Base-by-base conservation (phyloP, 129 eudicot species). In the Dittrichia graveolens region DNA sequence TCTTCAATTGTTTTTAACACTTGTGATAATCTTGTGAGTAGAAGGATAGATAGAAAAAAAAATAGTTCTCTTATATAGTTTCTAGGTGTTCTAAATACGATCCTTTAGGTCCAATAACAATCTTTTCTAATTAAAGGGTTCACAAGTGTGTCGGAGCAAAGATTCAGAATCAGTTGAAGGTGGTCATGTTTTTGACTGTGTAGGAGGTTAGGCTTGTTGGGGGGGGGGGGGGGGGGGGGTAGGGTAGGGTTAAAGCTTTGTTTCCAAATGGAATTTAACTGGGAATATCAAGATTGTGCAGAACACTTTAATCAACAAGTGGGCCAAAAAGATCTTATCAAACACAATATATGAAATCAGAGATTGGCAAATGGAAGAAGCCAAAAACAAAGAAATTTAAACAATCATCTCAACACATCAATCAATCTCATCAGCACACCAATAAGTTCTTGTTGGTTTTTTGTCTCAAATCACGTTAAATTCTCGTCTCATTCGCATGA, bases 251-350 rank as follows among this genome's bases (percentile, higher is more conserved):
- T 75, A 69, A 61, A 77, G 71, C 50, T 9, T 69, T 52, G 76
- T 69, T 53, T 71, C 61, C 77, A 78, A 78, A 78, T 78, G 82
- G 82, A 78, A 71, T 71, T 71, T 62, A 78, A 62, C 82, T 78
- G 67, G 35, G 72, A 71, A 78, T 61, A 43, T 71, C 60, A 78
- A 78, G 72, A 78, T 78, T 65, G 67, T 71, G 43, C 82, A 78
- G 77, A 24, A 71, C 73, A 71, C 82, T 78, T 78, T 78, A 78
- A 78, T 78, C 82, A 78, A 71, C 60, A 45, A 71, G 82, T 78
- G 82, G 82, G 82, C 82, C 82, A 70, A 35, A 53, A 16, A 52
- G 82, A 78, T 78, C 77, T 78, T 71, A 71, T 62, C 69, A n/a
- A 67, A 60, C 72, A 62, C 15, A 50, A 50, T 71, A 50, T 78